These are phyloP conservation scores for Pseudogymnoascus sp. DNA, from an alignment of 2,329 filamentous ascomycete species.

Conservation along the genomic window DNA sequence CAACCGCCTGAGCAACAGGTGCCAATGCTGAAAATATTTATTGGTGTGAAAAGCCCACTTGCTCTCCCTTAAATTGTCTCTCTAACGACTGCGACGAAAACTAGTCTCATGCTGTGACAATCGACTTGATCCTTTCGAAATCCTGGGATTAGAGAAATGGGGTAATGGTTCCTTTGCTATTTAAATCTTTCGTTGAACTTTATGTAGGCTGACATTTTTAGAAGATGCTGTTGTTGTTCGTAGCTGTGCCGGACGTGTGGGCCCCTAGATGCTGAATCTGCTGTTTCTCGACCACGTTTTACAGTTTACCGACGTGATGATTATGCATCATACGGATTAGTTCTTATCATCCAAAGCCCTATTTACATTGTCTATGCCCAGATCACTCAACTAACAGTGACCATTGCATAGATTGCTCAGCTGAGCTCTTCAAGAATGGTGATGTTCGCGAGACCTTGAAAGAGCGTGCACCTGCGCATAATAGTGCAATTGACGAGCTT, in stretches of 20 bases:
- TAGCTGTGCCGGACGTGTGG: slow-evolving; percentile 21
- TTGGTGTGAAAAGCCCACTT: not conserved
- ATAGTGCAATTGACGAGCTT: slow-evolving; percentile 19
- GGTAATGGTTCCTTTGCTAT: not conserved
- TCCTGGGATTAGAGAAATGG: not conserved
- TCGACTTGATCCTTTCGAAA: not conserved
- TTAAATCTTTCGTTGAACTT: not conserved
- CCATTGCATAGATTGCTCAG: slow-evolving; percentile 19
- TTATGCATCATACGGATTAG: slow-evolving; percentile 25
- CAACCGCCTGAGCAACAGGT: not conserved
- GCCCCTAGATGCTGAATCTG: slow-evolving; percentile 18
- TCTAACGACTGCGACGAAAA: not conserved
- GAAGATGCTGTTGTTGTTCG: slow-evolving; percentile 19
- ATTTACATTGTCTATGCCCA: not conserved
- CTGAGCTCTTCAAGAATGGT: slow-evolving; percentile 19
- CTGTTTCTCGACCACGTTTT: slow-evolving; percentile 20
- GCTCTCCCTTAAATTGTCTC: not conserved
- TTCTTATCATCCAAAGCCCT: not conserved
- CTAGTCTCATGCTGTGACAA: not conserved
- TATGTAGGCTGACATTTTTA: not conserved
- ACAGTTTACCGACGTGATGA: slow-evolving; percentile 19
- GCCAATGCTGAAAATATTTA: not conserved
- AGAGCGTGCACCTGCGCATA: slow-evolving; percentile 15
- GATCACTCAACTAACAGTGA: not conserved
- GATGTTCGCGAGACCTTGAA: slow-evolving; percentile 17